Conservation (phyloP, 495 filamentous ascomycete genomes). For the Aspergillus hancockii region DNA sequence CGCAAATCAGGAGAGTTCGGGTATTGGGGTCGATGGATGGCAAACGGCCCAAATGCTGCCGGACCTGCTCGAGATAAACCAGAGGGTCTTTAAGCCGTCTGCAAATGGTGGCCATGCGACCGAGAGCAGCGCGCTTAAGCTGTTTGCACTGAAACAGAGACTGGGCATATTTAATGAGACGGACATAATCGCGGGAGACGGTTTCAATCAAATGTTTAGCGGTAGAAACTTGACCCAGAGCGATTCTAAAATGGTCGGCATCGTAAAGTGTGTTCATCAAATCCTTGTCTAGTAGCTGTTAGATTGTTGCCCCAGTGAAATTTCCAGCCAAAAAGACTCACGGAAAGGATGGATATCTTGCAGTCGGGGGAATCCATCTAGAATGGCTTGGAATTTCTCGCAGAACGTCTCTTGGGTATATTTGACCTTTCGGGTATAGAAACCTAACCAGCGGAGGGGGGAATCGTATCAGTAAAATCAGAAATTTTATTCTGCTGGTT, state of each 20-base stretch:
- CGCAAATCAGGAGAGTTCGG: slow-evolving; percentile 89
- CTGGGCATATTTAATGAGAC: slow-evolving; percentile 92
- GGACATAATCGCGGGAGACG: slow-evolving; percentile 90
- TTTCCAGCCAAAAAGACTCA: slow-evolving; percentile 51
- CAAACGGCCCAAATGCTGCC: slow-evolving; percentile 95
- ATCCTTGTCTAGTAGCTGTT: slow-evolving; percentile 62
- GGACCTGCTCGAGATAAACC: slow-evolving; percentile 94
- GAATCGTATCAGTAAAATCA: slow-evolving; percentile 30
- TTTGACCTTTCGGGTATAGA: slow-evolving; percentile 98
- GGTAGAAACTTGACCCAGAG: slow-evolving; percentile 91
- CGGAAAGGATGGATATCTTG: slow-evolving; percentile 97
- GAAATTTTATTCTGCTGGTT: slow-evolving; percentile 29
- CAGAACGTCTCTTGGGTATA: slow-evolving; percentile 97
- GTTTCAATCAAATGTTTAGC: slow-evolving; percentile 96
- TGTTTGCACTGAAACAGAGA: slow-evolving; percentile 95
- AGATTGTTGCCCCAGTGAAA: background rate
- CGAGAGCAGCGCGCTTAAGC: slow-evolving; percentile 83
- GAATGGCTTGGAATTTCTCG: slow-evolving; percentile 85
- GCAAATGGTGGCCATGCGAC: slow-evolving; percentile 95
- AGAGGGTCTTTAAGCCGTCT: slow-evolving; percentile 91
- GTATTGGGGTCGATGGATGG: slow-evolving; percentile 98
- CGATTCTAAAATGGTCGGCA: slow-evolving; percentile 97
- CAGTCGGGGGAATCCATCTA: slow-evolving; percentile 91
- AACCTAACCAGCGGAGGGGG: slow-evolving; percentile 51
- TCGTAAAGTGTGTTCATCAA: slow-evolving; percentile 86